These are phyloP conservation scores for Ascobolus immersus DNA, from an alignment of 495 filamentous ascomycete species.

Conservation along the genomic window DNA sequence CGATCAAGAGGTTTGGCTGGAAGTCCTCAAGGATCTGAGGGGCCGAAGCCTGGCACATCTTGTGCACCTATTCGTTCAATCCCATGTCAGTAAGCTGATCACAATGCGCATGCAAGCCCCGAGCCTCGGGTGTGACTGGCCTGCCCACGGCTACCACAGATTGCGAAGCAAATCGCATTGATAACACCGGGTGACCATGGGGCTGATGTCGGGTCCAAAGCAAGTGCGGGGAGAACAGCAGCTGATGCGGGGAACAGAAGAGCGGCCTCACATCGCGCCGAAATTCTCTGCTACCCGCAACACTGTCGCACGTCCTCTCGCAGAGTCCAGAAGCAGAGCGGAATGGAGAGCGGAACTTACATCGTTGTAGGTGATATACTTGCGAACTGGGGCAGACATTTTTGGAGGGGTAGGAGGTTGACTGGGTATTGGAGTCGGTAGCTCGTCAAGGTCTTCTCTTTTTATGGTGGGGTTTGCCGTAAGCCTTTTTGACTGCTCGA, in stretches of 20 bases:
- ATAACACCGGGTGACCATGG: too few relatives aligned
- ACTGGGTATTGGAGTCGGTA: not conserved
- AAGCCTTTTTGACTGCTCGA: too few relatives aligned
- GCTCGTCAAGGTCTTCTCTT: not conserved
- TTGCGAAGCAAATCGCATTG: not conserved
- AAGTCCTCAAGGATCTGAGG: constrained; percentile 56
- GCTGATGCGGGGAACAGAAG: too few relatives aligned
- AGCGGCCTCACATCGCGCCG: too few relatives aligned
- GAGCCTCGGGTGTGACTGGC: not conserved
- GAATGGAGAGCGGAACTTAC: too few relatives aligned
- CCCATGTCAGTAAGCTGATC: constrained; percentile 12
- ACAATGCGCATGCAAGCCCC: constrained; percentile 1
- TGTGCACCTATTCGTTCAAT: constrained; percentile 56
- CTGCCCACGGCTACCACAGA: constrained; percentile 1
- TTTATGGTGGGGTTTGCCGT: not conserved
- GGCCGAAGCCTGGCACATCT: constrained; percentile 72
- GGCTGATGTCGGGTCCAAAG: too few relatives aligned
- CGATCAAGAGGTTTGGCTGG: constrained; percentile 88
- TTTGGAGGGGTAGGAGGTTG: not conserved
- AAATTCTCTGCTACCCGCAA: too few relatives aligned
- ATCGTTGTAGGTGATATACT: constrained; percentile 86
- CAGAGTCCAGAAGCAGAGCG: too few relatives aligned
- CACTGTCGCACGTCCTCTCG: too few relatives aligned
- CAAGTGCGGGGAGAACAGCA: too few relatives aligned
- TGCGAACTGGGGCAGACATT: not conserved